These are phyloP conservation scores for Coniochaeta prunicola DNA, from an alignment of 2,329 filamentous ascomycete species.

Conservation along the genomic window DNA sequence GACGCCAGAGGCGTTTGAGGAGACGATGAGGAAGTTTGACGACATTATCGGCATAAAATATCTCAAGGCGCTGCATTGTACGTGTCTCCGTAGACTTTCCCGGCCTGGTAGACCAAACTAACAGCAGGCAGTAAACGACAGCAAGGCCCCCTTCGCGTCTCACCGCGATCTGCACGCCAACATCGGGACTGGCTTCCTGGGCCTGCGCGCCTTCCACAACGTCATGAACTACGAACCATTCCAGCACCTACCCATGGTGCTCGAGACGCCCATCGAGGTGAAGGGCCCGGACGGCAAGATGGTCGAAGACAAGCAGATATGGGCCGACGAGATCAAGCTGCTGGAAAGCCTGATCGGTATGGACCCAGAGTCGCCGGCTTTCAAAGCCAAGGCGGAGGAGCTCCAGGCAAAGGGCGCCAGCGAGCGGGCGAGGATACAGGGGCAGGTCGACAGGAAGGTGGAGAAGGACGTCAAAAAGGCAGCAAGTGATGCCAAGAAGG, in stretches of 20 bases:
- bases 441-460: constrained; percentile 69
- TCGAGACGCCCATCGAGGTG: constrained; percentile 90
- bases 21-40: constrained; percentile 72
- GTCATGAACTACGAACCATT: constrained; percentile 78
- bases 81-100: constrained; percentile 6
- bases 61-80: constrained; percentile 70
- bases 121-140: constrained; percentile 65
- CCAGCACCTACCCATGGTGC: constrained; percentile 75
- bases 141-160: constrained; percentile 78
- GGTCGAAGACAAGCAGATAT: constrained; percentile 72
- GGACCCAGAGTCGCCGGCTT: constrained; percentile 69
- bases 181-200: constrained; percentile 91
- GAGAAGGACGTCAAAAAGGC: constrained; percentile 47
- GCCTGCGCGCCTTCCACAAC: constrained; percentile 82
- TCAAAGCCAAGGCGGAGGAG: constrained; percentile 55
- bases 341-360: constrained; percentile 82
- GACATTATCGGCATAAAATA: constrained; percentile 69
- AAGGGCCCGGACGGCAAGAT: constrained; percentile 58
- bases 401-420: constrained; percentile 60
- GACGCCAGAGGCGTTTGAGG: constrained; percentile 62
- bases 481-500: constrained; percentile 20
- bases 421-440: constrained; percentile 69
- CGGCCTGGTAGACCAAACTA: background rate
- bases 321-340: constrained; percentile 92
- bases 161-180: constrained; percentile 90